phyloP scores from a whole-genome alignment of 805 yeast species.

The Dipodascus geniculatus region DNA sequence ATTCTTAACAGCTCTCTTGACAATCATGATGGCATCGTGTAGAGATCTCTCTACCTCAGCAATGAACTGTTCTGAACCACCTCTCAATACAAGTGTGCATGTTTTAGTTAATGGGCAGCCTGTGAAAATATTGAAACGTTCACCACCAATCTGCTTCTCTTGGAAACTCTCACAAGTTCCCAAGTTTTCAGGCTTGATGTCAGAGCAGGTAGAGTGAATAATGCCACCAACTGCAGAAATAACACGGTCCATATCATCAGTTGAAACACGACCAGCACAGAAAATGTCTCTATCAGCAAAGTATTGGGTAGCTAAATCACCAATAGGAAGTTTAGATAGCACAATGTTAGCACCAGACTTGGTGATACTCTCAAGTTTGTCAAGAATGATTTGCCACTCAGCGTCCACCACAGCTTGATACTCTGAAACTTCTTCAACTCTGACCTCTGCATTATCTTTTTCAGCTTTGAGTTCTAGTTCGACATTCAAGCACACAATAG shows the following conservation, averaged over 20 bases:
- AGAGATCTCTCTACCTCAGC: conserved; percentile 96
- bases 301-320: conserved; percentile 97
- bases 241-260: conserved; percentile 87
- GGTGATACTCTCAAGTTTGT: conserved; percentile 73
- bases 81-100: conserved; percentile 85
- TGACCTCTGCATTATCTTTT: conserved; percentile 96
- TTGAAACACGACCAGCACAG: conserved; percentile 91
- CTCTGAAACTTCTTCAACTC: conserved; percentile 86
- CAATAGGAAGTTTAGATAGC: conserved; percentile 89
- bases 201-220: conserved; percentile 56
- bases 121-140: conserved; percentile 82
- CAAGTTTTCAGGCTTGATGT: conserved; percentile 55
- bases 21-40: conserved; percentile 98
- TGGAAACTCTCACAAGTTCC: conserved; percentile 82
- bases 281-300: conserved; percentile 93
- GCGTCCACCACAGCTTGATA: conserved; percentile 97
- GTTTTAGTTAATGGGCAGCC: conserved; percentile 92
- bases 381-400: conserved; percentile 91
- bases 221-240: conserved; percentile 90
- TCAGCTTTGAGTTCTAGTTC: conserved; percentile 96
- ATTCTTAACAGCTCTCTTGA: conserved; percentile 84
- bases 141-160: conserved; percentile 93
- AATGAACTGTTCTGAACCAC: conserved; percentile 96
- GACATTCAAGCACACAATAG: conserved; percentile 73
- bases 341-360: conserved; percentile 86